A percentile compares a stretch with the other conserved stretches of the same genome.
These are phyloP conservation scores for Chenopodium suecicum DNA, from an alignment of 148 eudicot genomes.

Conservation along the genomic window DNA sequence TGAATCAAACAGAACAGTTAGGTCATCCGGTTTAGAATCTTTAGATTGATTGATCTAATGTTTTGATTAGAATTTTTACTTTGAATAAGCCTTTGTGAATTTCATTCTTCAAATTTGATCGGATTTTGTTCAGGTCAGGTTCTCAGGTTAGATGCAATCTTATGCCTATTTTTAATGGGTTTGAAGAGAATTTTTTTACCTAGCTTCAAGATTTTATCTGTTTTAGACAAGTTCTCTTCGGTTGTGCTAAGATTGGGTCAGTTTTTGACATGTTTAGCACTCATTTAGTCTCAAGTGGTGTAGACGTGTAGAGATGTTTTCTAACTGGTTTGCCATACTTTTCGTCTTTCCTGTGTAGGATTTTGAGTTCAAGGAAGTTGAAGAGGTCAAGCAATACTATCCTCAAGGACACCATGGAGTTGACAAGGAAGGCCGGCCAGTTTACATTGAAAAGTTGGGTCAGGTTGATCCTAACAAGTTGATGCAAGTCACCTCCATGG, in stretches of 20 bases:
- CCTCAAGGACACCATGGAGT: conserved; percentile 97
- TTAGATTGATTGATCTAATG: not conserved
- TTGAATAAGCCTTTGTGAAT: not conserved
- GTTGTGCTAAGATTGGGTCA: not conserved
- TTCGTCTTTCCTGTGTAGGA: conserved; percentile 38
- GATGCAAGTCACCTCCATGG: conserved; percentile 76
- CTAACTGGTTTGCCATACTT: conserved; percentile 1
- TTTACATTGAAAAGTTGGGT: conserved; percentile 78
- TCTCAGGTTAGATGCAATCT: not conserved
- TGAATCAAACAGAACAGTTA: not conserved
- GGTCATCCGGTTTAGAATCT: not conserved
- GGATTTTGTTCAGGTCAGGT: not conserved
- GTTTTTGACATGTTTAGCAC: not conserved
- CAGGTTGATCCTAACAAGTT: conserved; percentile 75
- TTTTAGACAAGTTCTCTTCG: not conserved
- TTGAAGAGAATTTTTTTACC: not conserved
- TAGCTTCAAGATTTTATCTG: not conserved
- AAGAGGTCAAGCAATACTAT: conserved; percentile 69
- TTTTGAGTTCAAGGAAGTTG: conserved; percentile 68
- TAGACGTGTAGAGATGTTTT: not conserved
- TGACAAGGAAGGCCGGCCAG: conserved; percentile 87
- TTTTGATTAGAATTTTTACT: not conserved
- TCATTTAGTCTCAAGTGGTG: not conserved
- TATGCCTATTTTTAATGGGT: not conserved
- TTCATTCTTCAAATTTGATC: not conserved